A percentile compares a stretch with the other conserved stretches of the same genome.
These are phyloP conservation scores for Penicillium riverlandense DNA, from an alignment of 495 filamentous ascomycete species.

Conservation along the genomic window DNA sequence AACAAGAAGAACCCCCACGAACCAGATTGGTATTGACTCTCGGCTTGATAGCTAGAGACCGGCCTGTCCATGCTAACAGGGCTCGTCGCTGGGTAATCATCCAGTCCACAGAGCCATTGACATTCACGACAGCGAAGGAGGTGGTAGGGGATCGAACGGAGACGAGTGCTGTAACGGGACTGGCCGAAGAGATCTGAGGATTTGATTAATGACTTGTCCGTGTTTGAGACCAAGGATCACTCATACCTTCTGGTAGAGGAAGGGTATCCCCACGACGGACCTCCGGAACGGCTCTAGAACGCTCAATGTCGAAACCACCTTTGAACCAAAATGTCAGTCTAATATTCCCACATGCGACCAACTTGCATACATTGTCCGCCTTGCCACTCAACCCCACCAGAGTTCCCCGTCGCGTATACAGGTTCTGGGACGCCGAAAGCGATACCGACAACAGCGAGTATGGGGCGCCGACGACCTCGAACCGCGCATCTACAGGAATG, in stretches of 20 bases:
- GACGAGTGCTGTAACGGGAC: slow-evolving; percentile 77
- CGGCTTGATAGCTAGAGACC: slow-evolving; percentile 69
- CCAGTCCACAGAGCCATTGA: slow-evolving; percentile 96
- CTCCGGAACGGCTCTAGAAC: slow-evolving; percentile 76
- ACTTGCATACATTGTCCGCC: slow-evolving; percentile 67
- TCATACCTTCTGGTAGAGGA: slow-evolving; percentile 76
- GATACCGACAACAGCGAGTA: slow-evolving; percentile 89
- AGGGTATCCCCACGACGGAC: slow-evolving; percentile 74
- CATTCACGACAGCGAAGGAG: slow-evolving; percentile 76
- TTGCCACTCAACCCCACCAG: slow-evolving; percentile 86
- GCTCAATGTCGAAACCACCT: slow-evolving; percentile 81
- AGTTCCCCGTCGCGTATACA: slow-evolving; percentile 87
- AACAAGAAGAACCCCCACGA: slow-evolving; percentile 6
- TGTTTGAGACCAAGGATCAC: too few species aligned
- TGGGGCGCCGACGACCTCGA: slow-evolving; percentile 83
- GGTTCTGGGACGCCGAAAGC: slow-evolving; percentile 83
- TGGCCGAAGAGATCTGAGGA: slow-evolving; percentile 68
- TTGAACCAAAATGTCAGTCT: slow-evolving; percentile 3
- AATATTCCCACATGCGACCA: neutral
- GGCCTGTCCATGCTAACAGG: slow-evolving; percentile 92
- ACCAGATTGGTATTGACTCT: slow-evolving; percentile 67
- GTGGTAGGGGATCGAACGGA: slow-evolving; percentile 77
- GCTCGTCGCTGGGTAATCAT: slow-evolving; percentile 79
- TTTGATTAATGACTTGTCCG: slow-evolving; percentile 1
- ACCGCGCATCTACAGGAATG: slow-evolving; percentile 66